phyloP scores from a whole-genome alignment of 441 rosid species.

The Pelargonium cotyledonis region DNA sequence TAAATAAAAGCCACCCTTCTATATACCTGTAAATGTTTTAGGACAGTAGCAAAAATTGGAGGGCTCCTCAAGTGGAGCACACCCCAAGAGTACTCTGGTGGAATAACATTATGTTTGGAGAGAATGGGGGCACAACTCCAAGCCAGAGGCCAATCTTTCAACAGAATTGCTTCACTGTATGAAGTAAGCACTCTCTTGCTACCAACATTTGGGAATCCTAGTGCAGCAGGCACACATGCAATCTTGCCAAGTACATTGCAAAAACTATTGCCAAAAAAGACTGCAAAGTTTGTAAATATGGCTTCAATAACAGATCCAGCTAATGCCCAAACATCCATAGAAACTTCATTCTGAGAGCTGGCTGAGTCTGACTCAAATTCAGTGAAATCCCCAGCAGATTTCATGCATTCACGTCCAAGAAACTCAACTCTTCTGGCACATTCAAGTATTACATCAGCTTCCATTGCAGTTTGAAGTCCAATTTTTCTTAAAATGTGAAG shows the following conservation, averaged over 20 bases:
- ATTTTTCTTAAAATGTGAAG: slow-evolving; percentile 76
- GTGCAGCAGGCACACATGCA: slow-evolving; percentile 84
- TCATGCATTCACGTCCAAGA: slow-evolving; percentile 64
- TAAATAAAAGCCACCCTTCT: background rate
- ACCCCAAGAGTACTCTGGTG: slow-evolving; percentile 91
- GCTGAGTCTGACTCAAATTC: slow-evolving; percentile 52
- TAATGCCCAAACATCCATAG: slow-evolving; percentile 68
- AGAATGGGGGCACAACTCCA: slow-evolving; percentile 93
- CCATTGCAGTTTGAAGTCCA: slow-evolving; percentile 72
- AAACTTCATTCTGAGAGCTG: slow-evolving; percentile 46
- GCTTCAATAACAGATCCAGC: slow-evolving; percentile 92
- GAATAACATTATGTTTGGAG: slow-evolving; percentile 68
- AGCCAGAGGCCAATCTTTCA: slow-evolving; percentile 93
- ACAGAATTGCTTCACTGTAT: slow-evolving; percentile 69
- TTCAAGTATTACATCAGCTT: slow-evolving; percentile 83
- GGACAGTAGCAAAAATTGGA: slow-evolving; percentile 69
- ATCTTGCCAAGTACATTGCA: slow-evolving; percentile 76
- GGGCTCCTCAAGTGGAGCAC: slow-evolving; percentile 82
- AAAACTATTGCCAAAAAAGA: slow-evolving; percentile 70
- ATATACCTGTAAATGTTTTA: slow-evolving; percentile 81
- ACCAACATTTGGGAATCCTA: slow-evolving; percentile 73
- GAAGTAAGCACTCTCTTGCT: slow-evolving; percentile 86
- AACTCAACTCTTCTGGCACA: slow-evolving; percentile 82
- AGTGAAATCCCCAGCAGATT: slow-evolving; percentile 43
- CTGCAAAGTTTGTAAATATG: slow-evolving; percentile 76